Percentiles rank a stretch among this genome's conserved stretches.
Conservation (phyloP, 164 flowering plant species). For the Umbellularia californica region DNA sequence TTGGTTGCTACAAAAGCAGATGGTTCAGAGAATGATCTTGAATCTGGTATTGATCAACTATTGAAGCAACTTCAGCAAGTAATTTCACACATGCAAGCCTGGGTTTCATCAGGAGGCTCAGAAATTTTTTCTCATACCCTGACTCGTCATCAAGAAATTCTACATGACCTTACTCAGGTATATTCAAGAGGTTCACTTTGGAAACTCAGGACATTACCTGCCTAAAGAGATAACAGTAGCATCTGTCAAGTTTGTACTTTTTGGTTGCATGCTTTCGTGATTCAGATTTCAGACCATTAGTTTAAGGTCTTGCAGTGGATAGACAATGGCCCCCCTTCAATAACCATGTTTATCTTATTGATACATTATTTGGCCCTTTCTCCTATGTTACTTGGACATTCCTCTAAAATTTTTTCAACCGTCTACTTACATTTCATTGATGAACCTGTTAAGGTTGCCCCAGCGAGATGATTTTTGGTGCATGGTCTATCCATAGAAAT, state of each 20-base stretch:
- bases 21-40: slow-evolving; percentile 62
- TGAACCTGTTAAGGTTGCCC: background rate
- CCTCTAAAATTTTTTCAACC: background rate
- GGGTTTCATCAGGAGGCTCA: slow-evolving; percentile 94
- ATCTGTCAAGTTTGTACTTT: background rate
- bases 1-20: slow-evolving; percentile 54
- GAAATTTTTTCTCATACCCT: slow-evolving; percentile 90
- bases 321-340: too few species aligned
- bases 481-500: background rate
- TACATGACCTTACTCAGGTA: slow-evolving; percentile 92
- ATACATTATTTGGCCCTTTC: too few species aligned
- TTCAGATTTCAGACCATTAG: background rate
- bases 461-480: background rate
- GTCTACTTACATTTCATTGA: background rate
- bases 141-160: slow-evolving; percentile 93
- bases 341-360: too few species aligned
- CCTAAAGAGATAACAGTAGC: background rate
- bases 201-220: background rate
- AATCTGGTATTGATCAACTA: slow-evolving; percentile 64
- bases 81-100: slow-evolving; percentile 82
- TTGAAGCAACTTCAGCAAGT: slow-evolving; percentile 82
- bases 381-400: background rate
- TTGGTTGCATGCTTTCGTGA: background rate
- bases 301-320: background rate
- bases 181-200: background rate